Evolutionary conservation across 441 rosid species (phyloP), one percentile per base, ranked within the genome.

Genomic region (Euphorbia schlechtendalii): DNA sequence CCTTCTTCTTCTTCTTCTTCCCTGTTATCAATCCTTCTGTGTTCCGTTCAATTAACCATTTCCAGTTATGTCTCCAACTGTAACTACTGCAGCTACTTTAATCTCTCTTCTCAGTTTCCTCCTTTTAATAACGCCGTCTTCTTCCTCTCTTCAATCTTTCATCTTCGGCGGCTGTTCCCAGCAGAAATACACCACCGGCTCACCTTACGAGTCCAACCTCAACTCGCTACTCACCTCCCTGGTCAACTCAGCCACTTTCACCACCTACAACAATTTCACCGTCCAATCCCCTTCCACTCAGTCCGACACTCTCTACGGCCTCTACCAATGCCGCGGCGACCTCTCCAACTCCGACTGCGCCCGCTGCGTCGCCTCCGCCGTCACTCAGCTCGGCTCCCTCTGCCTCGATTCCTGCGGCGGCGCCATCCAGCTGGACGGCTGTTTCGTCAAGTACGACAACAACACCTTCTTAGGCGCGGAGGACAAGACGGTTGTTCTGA

Each of bases 241-340:
- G 0, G 99, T 90, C 63, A 93, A 87, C 89, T 88, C 99, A 0
- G 96, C 97, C 69, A 83, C 96, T 27, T 83, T 82, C 81, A 79
- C 88, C 32, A 77, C 85, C 70, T 93, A 86, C 86, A 86, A 82
- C 86, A 90, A 88, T 80, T 90, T 69, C 89, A 88, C 96, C 67
- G 36, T 84, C 71, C 63, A 80, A 70, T 83, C 85, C 52, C 32
- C 80, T 70, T 71, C 63, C 40, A 82, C 88, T 57, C 74, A 88
- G 0, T 71, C 81, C 27, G 90, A 88, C 80, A 83, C 86, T 7
- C 78, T 88, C 10, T 92, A 84, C 79, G 99, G 97, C 41, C 91
- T 93, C 56, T 90, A 79, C 81, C 99, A 93, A 69, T 93, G 99
- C 84, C 88, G 97, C 0, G 96, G 95, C 0, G 97, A 93, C 84